Evolutionary conservation across 345 rosid genomes (phyloP), one percentile per base, ranked within the genome.

Genomic region (Erodium maritimum): DNA sequence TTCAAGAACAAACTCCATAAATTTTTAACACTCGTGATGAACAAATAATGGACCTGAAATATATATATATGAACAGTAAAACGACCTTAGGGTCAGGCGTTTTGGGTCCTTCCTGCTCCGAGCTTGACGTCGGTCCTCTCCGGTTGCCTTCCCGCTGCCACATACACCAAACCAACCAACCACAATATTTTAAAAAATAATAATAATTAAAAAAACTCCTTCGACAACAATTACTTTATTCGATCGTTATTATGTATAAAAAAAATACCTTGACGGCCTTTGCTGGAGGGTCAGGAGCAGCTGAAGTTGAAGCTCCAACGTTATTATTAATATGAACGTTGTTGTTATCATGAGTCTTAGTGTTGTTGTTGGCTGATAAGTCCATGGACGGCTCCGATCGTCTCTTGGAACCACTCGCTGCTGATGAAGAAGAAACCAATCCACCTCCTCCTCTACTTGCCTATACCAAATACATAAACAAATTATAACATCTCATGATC

Each of bases 11-110:
- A 37, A 24, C 4, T 60, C 18, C 4, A 11, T 7, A 19, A 23
- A 13, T 25, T n/a, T n/a, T n/a, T n/a, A n/a, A n/a, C n/a, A n/a
- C n/a, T n/a, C n/a, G n/a, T n/a, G n/a, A n/a, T n/a, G n/a, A n/a
- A n/a, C n/a, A n/a, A n/a, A n/a, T 7, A 18, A 54, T 54, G 24
- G 20, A 1, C 17, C 17, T 3, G 17, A 8, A 52, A n/a, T 2
- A 4, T 52, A 18, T 1, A 13, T 5, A 17, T 17, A 51, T n/a
- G 18, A 4, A 60, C 18, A n/a, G 45, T n/a, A 10, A 50, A 57
- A 46, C 33, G 33, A 75, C 83, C 80, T 79, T 79, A 56, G 80
- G 78, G 59, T 79, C 80, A 1, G 83, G 80, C 19, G 80, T 73
- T 50, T 73, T 73, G 33, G 80, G 78, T 57, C 76, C 78, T 65